phyloP scores from a whole-genome alignment of 2,329 filamentous ascomycete genomes.

The Didymosphaeria variabile region DNA sequence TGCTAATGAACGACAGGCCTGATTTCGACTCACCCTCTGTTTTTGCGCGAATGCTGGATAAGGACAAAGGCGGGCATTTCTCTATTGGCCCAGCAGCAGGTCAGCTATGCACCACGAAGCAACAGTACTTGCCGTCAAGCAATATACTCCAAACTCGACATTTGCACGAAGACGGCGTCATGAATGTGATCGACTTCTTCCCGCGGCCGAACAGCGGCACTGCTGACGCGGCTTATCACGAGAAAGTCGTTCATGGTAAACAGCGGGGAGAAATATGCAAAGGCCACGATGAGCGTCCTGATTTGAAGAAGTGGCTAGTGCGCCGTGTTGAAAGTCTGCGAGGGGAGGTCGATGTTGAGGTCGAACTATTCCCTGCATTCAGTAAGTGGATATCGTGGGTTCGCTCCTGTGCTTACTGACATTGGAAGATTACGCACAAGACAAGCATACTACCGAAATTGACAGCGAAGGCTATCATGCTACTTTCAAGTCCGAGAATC shows the following conservation, averaged over 20 bases:
- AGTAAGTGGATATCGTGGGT: constrained; percentile 24
- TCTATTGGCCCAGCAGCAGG: constrained; percentile 63
- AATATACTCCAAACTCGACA: constrained; percentile 82
- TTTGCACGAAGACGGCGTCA: constrained; percentile 77
- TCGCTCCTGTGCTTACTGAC: constrained; percentile 5
- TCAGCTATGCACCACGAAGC: constrained; percentile 72
- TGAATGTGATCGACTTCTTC: constrained; percentile 79
- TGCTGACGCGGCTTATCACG: constrained; percentile 55
- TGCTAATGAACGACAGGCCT: constrained; percentile 60
- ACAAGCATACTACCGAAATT: constrained; percentile 68
- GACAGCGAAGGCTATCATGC: constrained; percentile 54
- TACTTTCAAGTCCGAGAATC: constrained; percentile 67
- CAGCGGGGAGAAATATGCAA: constrained; percentile 35
- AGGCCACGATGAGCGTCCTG: constrained; percentile 28
- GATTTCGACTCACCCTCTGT: constrained; percentile 81
- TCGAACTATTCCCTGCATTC: constrained; percentile 72
- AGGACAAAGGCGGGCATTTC: constrained; percentile 78
- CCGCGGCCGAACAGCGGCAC: constrained; percentile 70
- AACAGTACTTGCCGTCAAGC: constrained; percentile 78
- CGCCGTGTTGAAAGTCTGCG: constrained; percentile 77
- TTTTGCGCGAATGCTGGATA: constrained; percentile 78
- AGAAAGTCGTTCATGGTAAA: constrained; percentile 32
- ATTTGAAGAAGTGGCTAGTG: constrained; percentile 74
- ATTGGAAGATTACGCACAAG: constrained; percentile 67
- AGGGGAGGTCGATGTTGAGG: constrained; percentile 69